Percentiles rank a stretch among this genome's conserved stretches.
These are phyloP conservation scores for Hypoxylon sp. DNA, from an alignment of 2,329 filamentous ascomycete species.

Conservation along the genomic window DNA sequence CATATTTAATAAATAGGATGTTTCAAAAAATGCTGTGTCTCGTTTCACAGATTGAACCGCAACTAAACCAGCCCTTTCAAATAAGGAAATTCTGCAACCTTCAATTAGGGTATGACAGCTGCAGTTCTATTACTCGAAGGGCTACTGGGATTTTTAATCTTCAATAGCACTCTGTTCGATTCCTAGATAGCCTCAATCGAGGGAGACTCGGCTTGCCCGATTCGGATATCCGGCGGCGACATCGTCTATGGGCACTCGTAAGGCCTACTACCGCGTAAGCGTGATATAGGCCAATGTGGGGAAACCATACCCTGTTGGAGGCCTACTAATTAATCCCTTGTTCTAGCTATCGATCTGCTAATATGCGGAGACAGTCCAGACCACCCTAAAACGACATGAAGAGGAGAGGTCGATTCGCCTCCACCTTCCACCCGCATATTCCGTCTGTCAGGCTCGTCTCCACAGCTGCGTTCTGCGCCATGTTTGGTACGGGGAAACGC, in stretches of 20 bases:
- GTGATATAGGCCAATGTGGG: conserved; percentile 40
- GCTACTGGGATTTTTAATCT: conserved; percentile 27
- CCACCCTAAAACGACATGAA: conserved; percentile 22
- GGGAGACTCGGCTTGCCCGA: conserved; percentile 32
- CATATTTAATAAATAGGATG: conserved; percentile 28
- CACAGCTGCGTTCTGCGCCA: conserved; percentile 30
- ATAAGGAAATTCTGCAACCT: conserved; percentile 7
- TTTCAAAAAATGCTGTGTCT: conserved; percentile 20
- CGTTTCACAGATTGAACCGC: conserved; percentile 18
- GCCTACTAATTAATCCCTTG: conserved; percentile 27
- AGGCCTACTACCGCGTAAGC: conserved; percentile 29
- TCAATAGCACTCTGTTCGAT: conserved; percentile 10
- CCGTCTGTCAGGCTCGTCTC: conserved; percentile 38
- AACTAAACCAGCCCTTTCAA: conserved; percentile 13
- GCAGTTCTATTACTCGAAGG: conserved; percentile 4
- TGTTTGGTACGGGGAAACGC: conserved; percentile 34
- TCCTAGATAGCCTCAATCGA: conserved; percentile 29
- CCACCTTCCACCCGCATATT: conserved; percentile 33
- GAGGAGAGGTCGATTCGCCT: conserved; percentile 29
- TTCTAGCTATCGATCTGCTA: conserved; percentile 36
- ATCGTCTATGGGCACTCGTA: conserved; percentile 23
- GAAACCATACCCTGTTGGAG: conserved; percentile 37
- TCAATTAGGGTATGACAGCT: conserved; percentile 2
- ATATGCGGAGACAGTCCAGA: conserved; percentile 37
- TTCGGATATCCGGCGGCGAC: conserved; percentile 43